Percentiles rank a stretch among this genome's conserved stretches.
Conservation (phyloP, 2,329 filamentous ascomycete genomes). For the Aspergillus sojae region DNA sequence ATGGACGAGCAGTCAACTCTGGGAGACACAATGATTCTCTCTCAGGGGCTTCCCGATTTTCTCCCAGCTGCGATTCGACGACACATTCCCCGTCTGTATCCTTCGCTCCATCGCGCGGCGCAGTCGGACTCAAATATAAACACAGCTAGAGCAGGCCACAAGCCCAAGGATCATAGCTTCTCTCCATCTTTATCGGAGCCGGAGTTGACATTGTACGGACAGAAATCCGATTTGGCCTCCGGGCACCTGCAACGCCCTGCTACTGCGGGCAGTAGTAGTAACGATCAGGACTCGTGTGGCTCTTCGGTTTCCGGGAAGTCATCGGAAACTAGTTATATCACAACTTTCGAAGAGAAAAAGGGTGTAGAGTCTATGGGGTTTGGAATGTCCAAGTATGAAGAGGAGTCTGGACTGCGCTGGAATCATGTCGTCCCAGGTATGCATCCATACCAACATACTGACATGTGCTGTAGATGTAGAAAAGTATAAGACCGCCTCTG, state of each 20-base stretch:
- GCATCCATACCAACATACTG: background rate
- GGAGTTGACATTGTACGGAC: background rate
- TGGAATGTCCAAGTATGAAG: slow-evolving; percentile 30
- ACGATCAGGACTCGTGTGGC: slow-evolving; percentile 8
- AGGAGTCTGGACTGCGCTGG: slow-evolving; percentile 37
- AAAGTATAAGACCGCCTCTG: background rate
- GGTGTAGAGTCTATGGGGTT: slow-evolving; percentile 13
- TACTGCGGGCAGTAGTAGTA: slow-evolving; percentile 17
- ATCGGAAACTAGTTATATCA: slow-evolving; percentile 25
- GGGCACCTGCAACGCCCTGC: slow-evolving; percentile 15
- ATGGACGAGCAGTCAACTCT: slow-evolving; percentile 7
- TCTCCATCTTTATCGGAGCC: slow-evolving; percentile 5
- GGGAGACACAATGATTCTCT: slow-evolving; percentile 23
- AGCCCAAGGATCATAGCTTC: slow-evolving; percentile 1
- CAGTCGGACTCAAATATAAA: background rate
- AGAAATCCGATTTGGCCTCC: background rate
- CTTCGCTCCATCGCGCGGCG: slow-evolving; percentile 14
- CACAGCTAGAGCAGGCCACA: slow-evolving; percentile 4
- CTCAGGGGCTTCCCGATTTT: slow-evolving; percentile 18
- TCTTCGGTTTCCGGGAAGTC: slow-evolving; percentile 19
- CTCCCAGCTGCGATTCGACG: slow-evolving; percentile 32
- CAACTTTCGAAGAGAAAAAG: slow-evolving; percentile 19
- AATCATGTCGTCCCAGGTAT: slow-evolving; percentile 39
- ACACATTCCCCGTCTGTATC: slow-evolving; percentile 29
- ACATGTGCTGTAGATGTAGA: background rate